Base-by-base conservation (phyloP, 441 rosid genomes). In the Corymbia citriodora region DNA sequence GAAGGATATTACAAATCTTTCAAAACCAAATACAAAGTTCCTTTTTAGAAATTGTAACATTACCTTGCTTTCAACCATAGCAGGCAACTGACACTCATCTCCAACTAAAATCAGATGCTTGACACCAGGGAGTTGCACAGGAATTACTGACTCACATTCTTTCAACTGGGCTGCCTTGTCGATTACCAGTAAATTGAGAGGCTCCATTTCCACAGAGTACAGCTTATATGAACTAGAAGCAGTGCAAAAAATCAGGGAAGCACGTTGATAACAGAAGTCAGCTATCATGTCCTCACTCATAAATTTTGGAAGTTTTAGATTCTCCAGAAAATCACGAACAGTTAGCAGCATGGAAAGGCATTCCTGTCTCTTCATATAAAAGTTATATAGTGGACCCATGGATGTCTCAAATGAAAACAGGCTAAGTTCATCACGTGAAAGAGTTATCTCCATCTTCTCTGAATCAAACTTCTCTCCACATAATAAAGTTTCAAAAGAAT, bases 121-220 rank as follows among this genome's bases (percentile, higher is more conserved):
- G 55, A 94, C 23, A 21, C 93, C 93, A 2, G 55, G 91, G 50
- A 95, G 90, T 86, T 92, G 94, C 61, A 95, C 89, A 21, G 96
- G 94, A 55, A 95, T 93, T 15, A 92, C 87, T 18, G 91, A 94
- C 89, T 94, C 96, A 36, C 94, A 91, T 81, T 95, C 96, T 85
- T 90, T 94, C 65, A 95, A 48, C 40, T 94, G 95, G 31, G 93
- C 93, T 14, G 96, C 95, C 89, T 95, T 95, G 31, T 95, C 96
- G 15, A 95, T 93, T 7, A 95, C 93, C 91, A 94, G 82, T 15
- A 93, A 53, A 63, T 92, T 87, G n/a, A 93, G 87, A 21, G 94
- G 94, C 52, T 90, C 68, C 89, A 89, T 88, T 5, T 16, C 48
- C 49, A 88, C 72, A 3, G 65, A 87, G 52, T 89, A 90, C 88